Conservation (phyloP, 305 asterid genomes). For the Plantago coronopus region DNA sequence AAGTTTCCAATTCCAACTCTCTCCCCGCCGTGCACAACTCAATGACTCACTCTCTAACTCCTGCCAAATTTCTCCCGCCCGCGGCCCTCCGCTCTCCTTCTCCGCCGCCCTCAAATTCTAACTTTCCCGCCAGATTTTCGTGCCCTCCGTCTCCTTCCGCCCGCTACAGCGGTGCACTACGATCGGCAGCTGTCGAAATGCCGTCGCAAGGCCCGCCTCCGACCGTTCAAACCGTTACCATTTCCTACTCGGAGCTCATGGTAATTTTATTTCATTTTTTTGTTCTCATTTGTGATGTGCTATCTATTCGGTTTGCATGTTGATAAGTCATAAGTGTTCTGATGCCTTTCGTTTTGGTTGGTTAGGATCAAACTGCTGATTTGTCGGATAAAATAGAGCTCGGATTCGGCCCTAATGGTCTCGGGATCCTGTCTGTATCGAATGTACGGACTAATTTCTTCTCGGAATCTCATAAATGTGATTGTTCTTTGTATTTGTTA, state of each 20-base stretch:
- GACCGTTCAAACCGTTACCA: conserved; percentile 48
- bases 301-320: conserved; percentile 2
- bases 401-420: conserved; percentile 83
- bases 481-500: too few species aligned
- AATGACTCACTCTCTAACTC: not conserved
- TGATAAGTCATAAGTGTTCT: conserved; percentile 17
- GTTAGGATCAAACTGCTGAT: conserved; percentile 59
- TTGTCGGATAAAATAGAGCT: conserved; percentile 63
- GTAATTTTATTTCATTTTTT: conserved; percentile 16
- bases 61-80: not conserved
- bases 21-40: not conserved
- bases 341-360: conserved; percentile 23
- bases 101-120: conserved; percentile 13
- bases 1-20: too few species aligned
- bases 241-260: conserved; percentile 56
- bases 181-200: conserved; percentile 23
- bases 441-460: conserved; percentile 45
- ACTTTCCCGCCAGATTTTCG: conserved; percentile 5
- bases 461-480: too few species aligned
- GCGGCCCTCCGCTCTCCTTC: not conserved
- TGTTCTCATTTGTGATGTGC: not conserved
- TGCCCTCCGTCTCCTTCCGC: not conserved
- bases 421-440: conserved; percentile 73
- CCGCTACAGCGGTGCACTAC: conserved; percentile 19
- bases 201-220: conserved; percentile 34